These are phyloP conservation scores for Exophiala bonariae DNA, from an alignment of 2,329 filamentous ascomycete genomes.

Conservation along the genomic window DNA sequence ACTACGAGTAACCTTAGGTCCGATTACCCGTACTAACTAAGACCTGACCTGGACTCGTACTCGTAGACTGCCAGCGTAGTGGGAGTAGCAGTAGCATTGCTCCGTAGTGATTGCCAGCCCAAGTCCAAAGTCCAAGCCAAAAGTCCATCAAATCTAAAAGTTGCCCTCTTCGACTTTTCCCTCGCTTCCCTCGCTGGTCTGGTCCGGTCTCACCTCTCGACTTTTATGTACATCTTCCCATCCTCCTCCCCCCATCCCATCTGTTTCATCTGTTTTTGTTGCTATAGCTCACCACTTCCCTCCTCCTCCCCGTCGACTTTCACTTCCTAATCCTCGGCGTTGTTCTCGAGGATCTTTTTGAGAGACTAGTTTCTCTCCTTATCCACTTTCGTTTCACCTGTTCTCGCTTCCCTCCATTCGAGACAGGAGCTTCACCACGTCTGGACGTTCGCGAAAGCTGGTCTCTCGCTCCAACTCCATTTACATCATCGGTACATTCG, in stretches of 20 bases:
- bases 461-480: constrained; percentile 27
- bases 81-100: no score
- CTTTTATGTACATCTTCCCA: constrained; percentile 12
- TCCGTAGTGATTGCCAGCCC: no score
- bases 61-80: no score
- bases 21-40: no score
- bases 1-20: no score
- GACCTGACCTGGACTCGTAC: no score
- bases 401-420: constrained; percentile 24
- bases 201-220: constrained; percentile 12
- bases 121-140: no score
- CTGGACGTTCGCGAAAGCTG: constrained; percentile 30
- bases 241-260: constrained; percentile 13
- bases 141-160: no score
- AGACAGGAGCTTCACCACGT: constrained; percentile 29
- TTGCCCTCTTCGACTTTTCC: constrained; percentile 10
- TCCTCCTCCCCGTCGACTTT: constrained; percentile 18
- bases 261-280: constrained; percentile 24
- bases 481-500: constrained; percentile 27
- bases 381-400: constrained; percentile 31
- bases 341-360: constrained; percentile 18
- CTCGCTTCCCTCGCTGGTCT: constrained; percentile 19
- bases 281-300: constrained; percentile 18
- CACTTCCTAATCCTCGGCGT: constrained; percentile 24
- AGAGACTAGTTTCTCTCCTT: constrained; percentile 30